These are phyloP conservation scores for Fistulifera pelliculosa DNA, from an alignment of 108 stramenopile species.

Conservation along the genomic window DNA sequence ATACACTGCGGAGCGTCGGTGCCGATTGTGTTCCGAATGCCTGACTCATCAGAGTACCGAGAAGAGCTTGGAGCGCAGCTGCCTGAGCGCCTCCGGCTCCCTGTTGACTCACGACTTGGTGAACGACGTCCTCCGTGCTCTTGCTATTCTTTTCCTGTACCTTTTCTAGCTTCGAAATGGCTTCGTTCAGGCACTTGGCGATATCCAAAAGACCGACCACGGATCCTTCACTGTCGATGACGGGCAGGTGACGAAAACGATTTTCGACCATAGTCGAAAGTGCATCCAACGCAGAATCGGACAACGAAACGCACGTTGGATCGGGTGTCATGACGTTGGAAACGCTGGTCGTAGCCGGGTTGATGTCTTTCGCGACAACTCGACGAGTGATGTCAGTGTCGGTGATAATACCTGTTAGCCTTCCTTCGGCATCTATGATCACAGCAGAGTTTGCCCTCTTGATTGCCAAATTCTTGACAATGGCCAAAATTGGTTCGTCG, in stretches of 20 bases:
- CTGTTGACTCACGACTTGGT: slow-evolving; percentile 39
- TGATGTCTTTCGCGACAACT: slow-evolving; percentile 70
- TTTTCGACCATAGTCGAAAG: slow-evolving; percentile 90
- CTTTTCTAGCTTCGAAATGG: slow-evolving; percentile 84
- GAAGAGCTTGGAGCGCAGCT: slow-evolving; percentile 44
- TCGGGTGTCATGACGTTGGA: slow-evolving; percentile 79
- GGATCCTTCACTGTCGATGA: slow-evolving; percentile 42
- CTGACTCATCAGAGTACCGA: slow-evolving; percentile 56
- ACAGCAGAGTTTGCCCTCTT: slow-evolving; percentile 67
- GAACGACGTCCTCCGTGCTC: slow-evolving; percentile 55
- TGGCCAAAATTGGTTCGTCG: too few relatives aligned
- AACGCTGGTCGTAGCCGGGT: slow-evolving; percentile 38
- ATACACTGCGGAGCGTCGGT: slow-evolving; percentile 59
- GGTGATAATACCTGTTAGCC: slow-evolving; percentile 69
- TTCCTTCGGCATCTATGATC: slow-evolving; percentile 40
- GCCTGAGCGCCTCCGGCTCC: slow-evolving; percentile 48
- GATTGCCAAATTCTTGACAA: slow-evolving; percentile 48
- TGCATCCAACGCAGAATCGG: slow-evolving; percentile 85
- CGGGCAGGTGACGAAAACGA: slow-evolving; percentile 89
- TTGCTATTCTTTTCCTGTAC: slow-evolving; percentile 35
- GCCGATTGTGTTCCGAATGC: slow-evolving; percentile 55
- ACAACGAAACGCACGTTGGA: slow-evolving; percentile 72
- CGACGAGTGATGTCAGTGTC: slow-evolving; percentile 80
- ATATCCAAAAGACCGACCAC: slow-evolving; percentile 90
- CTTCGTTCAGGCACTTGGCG: slow-evolving; percentile 93